Conservation (phyloP, 2,329 filamentous ascomycete species). For the Epichloe glyceriae region DNA sequence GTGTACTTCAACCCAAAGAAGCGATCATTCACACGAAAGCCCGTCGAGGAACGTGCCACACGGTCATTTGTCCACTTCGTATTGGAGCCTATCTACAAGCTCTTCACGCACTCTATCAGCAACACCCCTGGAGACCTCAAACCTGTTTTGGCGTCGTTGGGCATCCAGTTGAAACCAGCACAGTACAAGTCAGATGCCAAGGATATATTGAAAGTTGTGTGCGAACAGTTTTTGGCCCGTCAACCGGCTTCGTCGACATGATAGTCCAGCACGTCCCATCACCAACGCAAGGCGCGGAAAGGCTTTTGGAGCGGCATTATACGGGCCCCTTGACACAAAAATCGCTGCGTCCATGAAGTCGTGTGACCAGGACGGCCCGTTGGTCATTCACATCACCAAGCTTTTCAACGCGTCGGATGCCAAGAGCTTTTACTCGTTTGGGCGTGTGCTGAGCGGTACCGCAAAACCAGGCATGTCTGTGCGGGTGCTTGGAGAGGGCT, state of each 20-base stretch:
- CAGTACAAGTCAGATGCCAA: slow-evolving; percentile 86
- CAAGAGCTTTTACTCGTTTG: slow-evolving; percentile 81
- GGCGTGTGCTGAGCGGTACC: slow-evolving; percentile 84
- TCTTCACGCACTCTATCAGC: slow-evolving; percentile 90
- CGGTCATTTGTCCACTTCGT: slow-evolving; percentile 90
- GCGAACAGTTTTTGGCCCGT: slow-evolving; percentile 85
- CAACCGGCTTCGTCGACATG: slow-evolving; percentile 92
- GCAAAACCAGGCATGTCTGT: slow-evolving; percentile 72
- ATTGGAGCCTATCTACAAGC: slow-evolving; percentile 92
- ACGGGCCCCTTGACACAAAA: slow-evolving; percentile 74
- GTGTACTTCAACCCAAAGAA: slow-evolving; percentile 90
- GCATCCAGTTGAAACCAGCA: slow-evolving; percentile 79
- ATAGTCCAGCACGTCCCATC: slow-evolving; percentile 80
- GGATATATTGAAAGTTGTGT: slow-evolving; percentile 76
- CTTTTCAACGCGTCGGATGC: slow-evolving; percentile 84
- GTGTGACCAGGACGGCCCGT: slow-evolving; percentile 79
- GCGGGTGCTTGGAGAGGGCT: slow-evolving; percentile 85
- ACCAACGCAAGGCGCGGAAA: slow-evolving; percentile 62
- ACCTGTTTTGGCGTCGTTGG: slow-evolving; percentile 62
- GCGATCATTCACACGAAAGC: slow-evolving; percentile 83
- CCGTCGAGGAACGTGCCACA: slow-evolving; percentile 64
- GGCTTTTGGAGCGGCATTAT: slow-evolving; percentile 75
- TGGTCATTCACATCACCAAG: slow-evolving; percentile 88
- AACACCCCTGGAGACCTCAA: slow-evolving; percentile 77
- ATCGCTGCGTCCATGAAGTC: slow-evolving; percentile 66